Base-by-base conservation (phyloP, 192 early-diverging fungal species). In the Gaertneriomyces sp. region DNA sequence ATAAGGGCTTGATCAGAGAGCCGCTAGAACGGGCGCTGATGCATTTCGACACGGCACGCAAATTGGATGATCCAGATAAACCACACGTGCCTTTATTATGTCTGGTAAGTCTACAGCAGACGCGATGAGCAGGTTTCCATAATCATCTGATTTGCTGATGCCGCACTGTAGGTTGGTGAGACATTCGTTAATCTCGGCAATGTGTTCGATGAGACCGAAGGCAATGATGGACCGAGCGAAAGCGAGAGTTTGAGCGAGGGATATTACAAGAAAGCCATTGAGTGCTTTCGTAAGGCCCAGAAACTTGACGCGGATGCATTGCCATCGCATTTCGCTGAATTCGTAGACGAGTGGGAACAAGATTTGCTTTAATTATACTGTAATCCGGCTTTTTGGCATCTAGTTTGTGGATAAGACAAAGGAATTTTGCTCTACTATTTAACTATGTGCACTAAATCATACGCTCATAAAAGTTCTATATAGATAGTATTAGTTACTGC, bases 331-430 rank as follows among this genome's bases (percentile, higher is more conserved):
- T 72, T 72, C 50, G 46, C 19, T 14, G 70, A 72, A 42, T 72
- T 72, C 46, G 59, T 72, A 17, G 52, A 58, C 9, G 64, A 66
- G 25, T 66, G 56, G 64, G 70, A 65, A 42, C 9, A 65, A 43
- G 54, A 66, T 25, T n/a, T 66, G 4, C 25, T 33, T 33, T 33
- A 33, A 33, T 33, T 33, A 33, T 33, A 33, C 25, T 33, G 25
- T 33, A 33, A 33, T 2, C 25, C 25, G 25, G 25, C 25, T 33
- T 33, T 33, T 33, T 33, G 25, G 25, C 25, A 33, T 33, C 25
- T 33, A 33, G 25, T 33, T 33, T 33, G 25, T 33, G 25, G 25
- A 33, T 33, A 33, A 33, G 25, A 33, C 25, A 33, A 33, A 33
- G 25, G 25, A 33, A 33, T 33, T 33, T 33, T 33, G 25, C 2